Evolutionary conservation across 495 filamentous ascomycete species (phyloP), one percentile per base, ranked within the genome.

Genomic region (Chaetomidium leptoderma): DNA sequence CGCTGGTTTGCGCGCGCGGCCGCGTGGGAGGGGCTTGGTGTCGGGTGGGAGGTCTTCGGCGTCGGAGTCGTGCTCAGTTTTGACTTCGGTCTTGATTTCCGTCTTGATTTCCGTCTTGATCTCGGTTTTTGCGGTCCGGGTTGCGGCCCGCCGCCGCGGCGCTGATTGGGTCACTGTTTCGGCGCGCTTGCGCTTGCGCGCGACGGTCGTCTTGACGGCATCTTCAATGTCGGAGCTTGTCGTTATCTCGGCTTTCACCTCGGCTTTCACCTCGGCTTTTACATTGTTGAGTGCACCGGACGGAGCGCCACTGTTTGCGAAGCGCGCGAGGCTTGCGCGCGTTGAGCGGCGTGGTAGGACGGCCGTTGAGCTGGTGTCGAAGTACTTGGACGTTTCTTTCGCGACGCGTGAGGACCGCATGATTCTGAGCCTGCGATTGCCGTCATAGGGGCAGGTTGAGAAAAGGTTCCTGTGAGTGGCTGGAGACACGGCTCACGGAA

Each of bases 351-450:
- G 74, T 42, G 70, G 68, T 40, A 66, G 60, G 29, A 66, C 56
- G 6, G 59, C 49, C 26, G 65, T 33, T n/a, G 46, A 14, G 17
- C 33, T 35, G 50, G 36, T 44, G 46, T 58, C 57, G 52, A 69
- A 63, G 45, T 67, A 64, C 59, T 77, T 83, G 16, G 81, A 71
- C 4, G 83, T 83, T 30, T 86, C 82, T 54, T 76, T 76, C 7
- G 81, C 81, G 47, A 83, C 73, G 42, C 80, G 77, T 30, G 82
- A 86, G 32, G 81, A 83, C 53, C 83, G 80, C 86, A 89, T 90
- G 8, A 37, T 65, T 48, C 24, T 47, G 11, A 32, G 5, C n/a
- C 42, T 49, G 17, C 40, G 40, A 30, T 7, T 14, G 19, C 16
- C 6, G 10, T 19, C 45, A 30, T n/a, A 26, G 23, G 14, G 6